Percentiles rank a stretch among this genome's conserved stretches.
Evolutionary conservation across 1,284 basidiomycete genomes (phyloP).

Genomic region (Vanrija sp.): DNA sequence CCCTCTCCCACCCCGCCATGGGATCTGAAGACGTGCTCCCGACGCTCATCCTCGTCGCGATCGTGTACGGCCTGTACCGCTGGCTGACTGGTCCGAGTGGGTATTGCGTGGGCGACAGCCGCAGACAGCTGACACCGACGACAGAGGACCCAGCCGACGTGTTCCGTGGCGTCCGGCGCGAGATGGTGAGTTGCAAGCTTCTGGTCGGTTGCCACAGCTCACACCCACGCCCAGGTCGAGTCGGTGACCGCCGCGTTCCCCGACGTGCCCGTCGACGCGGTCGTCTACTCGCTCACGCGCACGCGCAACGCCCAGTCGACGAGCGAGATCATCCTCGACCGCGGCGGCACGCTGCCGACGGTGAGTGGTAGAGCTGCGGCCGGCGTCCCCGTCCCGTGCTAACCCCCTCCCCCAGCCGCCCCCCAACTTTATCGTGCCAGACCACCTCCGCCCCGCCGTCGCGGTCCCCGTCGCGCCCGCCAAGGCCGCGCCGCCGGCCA

Average conservation of each 20-base stretch:
- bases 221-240: slow-evolving; percentile 33
- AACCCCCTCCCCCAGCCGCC: slow-evolving; percentile 7
- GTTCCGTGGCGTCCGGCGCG: slow-evolving; percentile 33
- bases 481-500: slow-evolving; percentile 8
- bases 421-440: slow-evolving; percentile 12
- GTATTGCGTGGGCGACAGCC: slow-evolving; percentile 10
- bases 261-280: slow-evolving; percentile 37
- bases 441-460: slow-evolving; percentile 9
- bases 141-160: slow-evolving; percentile 17
- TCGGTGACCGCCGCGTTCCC: slow-evolving; percentile 48
- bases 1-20: slow-evolving; percentile 13
- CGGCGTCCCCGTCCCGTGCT: too few species aligned
- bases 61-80: slow-evolving; percentile 35
- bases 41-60: slow-evolving; percentile 35
- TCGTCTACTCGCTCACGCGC: slow-evolving; percentile 46
- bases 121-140: slow-evolving; percentile 1
- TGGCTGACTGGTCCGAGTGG: slow-evolving; percentile 35
- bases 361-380: slow-evolving; percentile 29
- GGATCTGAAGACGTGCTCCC: slow-evolving; percentile 42
- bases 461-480: background rate
- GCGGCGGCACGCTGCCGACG: slow-evolving; percentile 33
- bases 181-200: slow-evolving; percentile 32
- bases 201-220: too few species aligned
- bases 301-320: slow-evolving; percentile 46
- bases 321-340: slow-evolving; percentile 46